Conservation (phyloP, 768 basidiomycete genomes). For the Fomitopsis serialis region DNA sequence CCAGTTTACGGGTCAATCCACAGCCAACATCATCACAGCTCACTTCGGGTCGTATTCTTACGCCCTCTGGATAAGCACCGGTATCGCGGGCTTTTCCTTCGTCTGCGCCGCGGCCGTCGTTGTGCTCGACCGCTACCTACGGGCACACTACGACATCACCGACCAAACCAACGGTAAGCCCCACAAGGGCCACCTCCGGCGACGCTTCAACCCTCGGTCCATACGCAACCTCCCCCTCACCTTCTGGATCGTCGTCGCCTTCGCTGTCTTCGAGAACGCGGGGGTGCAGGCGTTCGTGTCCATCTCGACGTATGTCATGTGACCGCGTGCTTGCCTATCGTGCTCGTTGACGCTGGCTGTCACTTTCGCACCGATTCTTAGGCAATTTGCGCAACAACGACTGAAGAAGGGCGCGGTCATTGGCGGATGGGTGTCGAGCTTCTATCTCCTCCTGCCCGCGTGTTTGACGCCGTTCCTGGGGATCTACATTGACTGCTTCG, state of each 20-base stretch:
- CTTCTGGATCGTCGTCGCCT: conserved; percentile 37
- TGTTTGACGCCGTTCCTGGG: conserved; percentile 36
- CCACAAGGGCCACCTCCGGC: conserved; percentile 20
- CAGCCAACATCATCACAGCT: conserved; percentile 34
- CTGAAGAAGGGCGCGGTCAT: conserved; percentile 37
- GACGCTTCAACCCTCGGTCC: conserved; percentile 26
- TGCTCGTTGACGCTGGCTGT: neutral
- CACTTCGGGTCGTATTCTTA: conserved; percentile 35
- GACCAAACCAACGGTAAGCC: conserved; percentile 31
- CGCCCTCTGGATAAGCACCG: conserved; percentile 37
- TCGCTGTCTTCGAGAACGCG: conserved; percentile 37
- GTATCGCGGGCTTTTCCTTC: conserved; percentile 33
- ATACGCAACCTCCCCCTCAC: conserved; percentile 30
- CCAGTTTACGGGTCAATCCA: conserved; percentile 35
- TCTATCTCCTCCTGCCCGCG: conserved; percentile 36
- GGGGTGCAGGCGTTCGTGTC: conserved; percentile 39
- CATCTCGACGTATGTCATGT: conserved; percentile 32
- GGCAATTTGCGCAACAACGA: conserved; percentile 38
- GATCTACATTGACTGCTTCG: conserved; percentile 34
- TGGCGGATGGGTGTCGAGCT: conserved; percentile 40
- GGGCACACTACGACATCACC: conserved; percentile 28
- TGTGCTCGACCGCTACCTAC: conserved; percentile 33
- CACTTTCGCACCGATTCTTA: conserved; percentile 6
- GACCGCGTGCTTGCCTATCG: neutral
- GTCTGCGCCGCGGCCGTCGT: conserved; percentile 31